Evolutionary conservation across 352 stramenopile genomes (phyloP).

Genomic region (Paralagenidium karlingii): DNA sequence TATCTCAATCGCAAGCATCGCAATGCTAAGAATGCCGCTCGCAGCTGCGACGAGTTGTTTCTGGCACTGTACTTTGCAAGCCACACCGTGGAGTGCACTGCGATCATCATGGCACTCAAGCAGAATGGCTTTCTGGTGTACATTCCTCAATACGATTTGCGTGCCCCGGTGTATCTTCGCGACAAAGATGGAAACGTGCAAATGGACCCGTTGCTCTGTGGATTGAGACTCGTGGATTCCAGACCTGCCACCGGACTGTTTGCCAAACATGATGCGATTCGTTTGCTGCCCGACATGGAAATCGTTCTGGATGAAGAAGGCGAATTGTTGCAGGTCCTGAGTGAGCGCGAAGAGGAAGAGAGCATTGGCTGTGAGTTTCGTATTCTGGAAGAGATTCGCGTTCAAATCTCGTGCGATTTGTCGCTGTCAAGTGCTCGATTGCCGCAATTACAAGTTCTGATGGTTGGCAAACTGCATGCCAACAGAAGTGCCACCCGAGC

Average conservation of each 20-base stretch:
- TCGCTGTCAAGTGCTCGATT: slow-evolving; percentile 51
- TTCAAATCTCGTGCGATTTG: slow-evolving; percentile 71
- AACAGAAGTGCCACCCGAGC: neutral
- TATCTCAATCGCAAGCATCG: slow-evolving; percentile 87
- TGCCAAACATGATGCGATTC: slow-evolving; percentile 37
- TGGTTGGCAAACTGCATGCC: slow-evolving; percentile 19
- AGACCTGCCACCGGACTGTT: slow-evolving; percentile 45
- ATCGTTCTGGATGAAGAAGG: slow-evolving; percentile 14
- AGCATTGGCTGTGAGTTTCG: slow-evolving; percentile 18
- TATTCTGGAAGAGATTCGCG: slow-evolving; percentile 62
- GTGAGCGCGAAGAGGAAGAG: slow-evolving; percentile 2
- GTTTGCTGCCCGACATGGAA: slow-evolving; percentile 39
- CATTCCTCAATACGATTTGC: slow-evolving; percentile 86
- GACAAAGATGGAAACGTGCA: slow-evolving; percentile 81
- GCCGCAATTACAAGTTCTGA: slow-evolving; percentile 54
- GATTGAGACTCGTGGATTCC: slow-evolving; percentile 53
- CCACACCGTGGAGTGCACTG: slow-evolving; percentile 65
- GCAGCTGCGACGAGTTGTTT: slow-evolving; percentile 86
- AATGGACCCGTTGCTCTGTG: slow-evolving; percentile 57
- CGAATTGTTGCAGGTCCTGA: slow-evolving; percentile 16
- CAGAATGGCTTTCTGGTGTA: slow-evolving; percentile 91
- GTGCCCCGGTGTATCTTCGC: slow-evolving; percentile 84
- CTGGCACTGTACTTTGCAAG: slow-evolving; percentile 88
- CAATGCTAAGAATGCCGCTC: slow-evolving; percentile 79
- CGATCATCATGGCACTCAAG: slow-evolving; percentile 83